A percentile compares a stretch with the other conserved stretches of the same genome.
phyloP scores from a whole-genome alignment of 2,329 filamentous ascomycete species.

The Fusarium brevicatenulatum region DNA sequence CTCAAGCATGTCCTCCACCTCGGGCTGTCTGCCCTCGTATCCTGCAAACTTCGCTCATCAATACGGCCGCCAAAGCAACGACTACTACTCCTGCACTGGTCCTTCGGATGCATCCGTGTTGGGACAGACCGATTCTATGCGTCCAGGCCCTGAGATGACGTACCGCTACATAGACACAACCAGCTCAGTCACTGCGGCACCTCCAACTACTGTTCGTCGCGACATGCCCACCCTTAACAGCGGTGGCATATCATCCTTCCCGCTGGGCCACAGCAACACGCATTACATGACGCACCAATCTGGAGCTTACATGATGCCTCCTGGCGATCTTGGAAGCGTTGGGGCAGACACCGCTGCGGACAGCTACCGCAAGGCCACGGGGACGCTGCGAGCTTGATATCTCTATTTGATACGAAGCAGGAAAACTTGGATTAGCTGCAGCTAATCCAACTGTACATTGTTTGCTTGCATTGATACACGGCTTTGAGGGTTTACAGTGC shows the following conservation, averaged over 20 bases:
- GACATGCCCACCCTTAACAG: conserved; percentile 23
- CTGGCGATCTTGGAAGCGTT: conserved; percentile 22
- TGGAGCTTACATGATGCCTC: conserved; percentile 35
- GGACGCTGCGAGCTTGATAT: conserved; percentile 23
- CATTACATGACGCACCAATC: conserved; percentile 23
- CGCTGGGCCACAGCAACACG: conserved; percentile 19
- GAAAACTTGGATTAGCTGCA: neutral
- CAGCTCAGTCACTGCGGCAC: conserved; percentile 21
- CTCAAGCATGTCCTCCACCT: conserved; percentile 33
- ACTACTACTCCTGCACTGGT: conserved; percentile 33
- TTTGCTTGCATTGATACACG: conserved; percentile 3
- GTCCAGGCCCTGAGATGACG: conserved; percentile 38
- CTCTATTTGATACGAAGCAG: neutral
- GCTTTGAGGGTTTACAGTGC: conserved; percentile 5
- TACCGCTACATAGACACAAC: conserved; percentile 49
- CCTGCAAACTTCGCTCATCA: conserved; percentile 28
- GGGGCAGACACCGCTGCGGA: conserved; percentile 11
- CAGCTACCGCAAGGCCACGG: conserved; percentile 36
- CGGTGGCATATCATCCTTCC: conserved; percentile 10
- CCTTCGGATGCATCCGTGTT: conserved; percentile 28
- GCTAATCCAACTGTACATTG: conserved; percentile 2
- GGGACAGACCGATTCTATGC: conserved; percentile 19
- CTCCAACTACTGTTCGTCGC: conserved; percentile 20
- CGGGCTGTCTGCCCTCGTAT: conserved; percentile 31
- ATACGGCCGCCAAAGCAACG: conserved; percentile 28